A percentile compares a stretch with the other conserved stretches of the same genome.
Conservation (phyloP, 2,329 filamentous ascomycete species). For the Colletotrichum nymphaeae region DNA sequence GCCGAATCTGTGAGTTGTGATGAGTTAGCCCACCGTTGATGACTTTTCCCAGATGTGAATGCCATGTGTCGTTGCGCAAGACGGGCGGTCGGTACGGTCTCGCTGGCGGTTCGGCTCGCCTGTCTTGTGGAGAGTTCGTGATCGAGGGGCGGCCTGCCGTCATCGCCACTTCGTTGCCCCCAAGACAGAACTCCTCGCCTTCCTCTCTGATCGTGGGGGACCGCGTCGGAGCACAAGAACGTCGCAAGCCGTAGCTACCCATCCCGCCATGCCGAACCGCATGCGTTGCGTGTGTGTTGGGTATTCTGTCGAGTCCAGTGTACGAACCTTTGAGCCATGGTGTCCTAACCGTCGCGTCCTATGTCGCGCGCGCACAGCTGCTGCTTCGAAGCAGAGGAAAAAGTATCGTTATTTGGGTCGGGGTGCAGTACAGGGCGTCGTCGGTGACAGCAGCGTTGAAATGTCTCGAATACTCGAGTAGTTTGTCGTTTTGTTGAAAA, state of each 20-base stretch:
- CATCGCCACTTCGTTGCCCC: too few relatives aligned
- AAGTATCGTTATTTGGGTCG: background rate
- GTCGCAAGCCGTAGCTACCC: background rate
- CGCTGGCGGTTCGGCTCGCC: too few relatives aligned
- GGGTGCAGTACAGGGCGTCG: background rate
- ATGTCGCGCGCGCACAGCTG: background rate
- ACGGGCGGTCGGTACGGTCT: background rate
- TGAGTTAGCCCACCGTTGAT: background rate
- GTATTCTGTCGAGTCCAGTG: background rate
- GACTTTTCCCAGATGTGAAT: background rate
- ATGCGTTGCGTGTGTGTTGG: background rate
- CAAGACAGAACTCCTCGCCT: too few relatives aligned
- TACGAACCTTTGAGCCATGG: conserved; percentile 35
- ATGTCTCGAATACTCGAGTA: background rate
- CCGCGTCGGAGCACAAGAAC: too few relatives aligned
- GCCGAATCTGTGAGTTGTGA: conserved; percentile 65
- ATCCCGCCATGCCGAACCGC: background rate
- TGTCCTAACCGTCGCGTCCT: conserved; percentile 13
- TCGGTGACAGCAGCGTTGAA: background rate
- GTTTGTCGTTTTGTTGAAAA: background rate
- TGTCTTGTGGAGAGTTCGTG: too few relatives aligned
- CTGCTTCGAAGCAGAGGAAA: background rate
- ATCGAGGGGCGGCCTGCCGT: too few relatives aligned
- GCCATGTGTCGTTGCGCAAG: background rate
- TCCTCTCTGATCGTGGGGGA: too few relatives aligned